Base-by-base conservation (phyloP, 257 asterid genomes). In the Nicotiana tabacum region DNA sequence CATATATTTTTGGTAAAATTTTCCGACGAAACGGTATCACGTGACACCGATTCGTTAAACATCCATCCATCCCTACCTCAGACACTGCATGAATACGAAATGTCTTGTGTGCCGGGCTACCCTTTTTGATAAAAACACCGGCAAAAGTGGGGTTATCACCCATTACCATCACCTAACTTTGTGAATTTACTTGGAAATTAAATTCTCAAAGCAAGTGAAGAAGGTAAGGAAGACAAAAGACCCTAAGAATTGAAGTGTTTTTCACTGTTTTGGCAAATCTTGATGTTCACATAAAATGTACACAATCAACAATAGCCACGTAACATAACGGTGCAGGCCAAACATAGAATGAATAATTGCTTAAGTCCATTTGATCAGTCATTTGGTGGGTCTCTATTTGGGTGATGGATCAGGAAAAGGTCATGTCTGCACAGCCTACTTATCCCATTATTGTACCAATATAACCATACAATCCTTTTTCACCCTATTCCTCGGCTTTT, bases 291-390 rank as follows among this genome's bases (percentile, higher is more conserved):
- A 57, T 11, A 18, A 67, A 37, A n/a, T 69, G 3, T n/a, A 4
- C 6, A 12, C 79, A 46, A 72, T 46, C 37, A 24, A 5, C 2
- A 12, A 12, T 72, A 11, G 61, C 37, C 79, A 72, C 61, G 33
- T 5, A 21, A 12, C 24, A 46, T 48, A 72, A 72, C 2, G 27
- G 64, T 35, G 39, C 56, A 79, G 46, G 43, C 61, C 60, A 74
- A 21, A 55, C 53, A 24, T 37, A 57, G 83, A 61, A 9, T 6
- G 48, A 80, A 60, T 67, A 82, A 85, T 82, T 48, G 35, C 67
- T 55, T 55, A 37, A 48, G 81, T 81, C 77, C 82, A 60, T 80
- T 72, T 82, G 91, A 83, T 81, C 53, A 57, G 82, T 80, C 91
- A 32, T 35, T 76, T 82, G 83, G 82, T 84, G 84, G 89, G 84